Conservation (phyloP, 1,139 yeast species). For the Yamadazyma diddensiae region DNA sequence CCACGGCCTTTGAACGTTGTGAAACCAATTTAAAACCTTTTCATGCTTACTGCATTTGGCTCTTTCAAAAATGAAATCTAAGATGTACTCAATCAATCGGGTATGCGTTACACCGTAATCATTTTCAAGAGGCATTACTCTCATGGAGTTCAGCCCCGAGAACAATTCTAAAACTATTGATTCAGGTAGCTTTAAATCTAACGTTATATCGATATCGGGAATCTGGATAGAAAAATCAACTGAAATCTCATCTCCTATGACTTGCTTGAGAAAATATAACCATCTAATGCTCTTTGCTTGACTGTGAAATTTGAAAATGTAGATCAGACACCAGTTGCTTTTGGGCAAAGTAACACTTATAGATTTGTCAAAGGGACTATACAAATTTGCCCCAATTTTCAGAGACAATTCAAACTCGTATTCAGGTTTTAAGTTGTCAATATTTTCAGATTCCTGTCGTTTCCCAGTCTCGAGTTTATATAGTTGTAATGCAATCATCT, state of each 20-base stretch:
- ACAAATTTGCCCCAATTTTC: constrained; percentile 44
- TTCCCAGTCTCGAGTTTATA: constrained; percentile 48
- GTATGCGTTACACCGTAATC: constrained; percentile 29
- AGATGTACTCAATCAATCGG: constrained; percentile 33
- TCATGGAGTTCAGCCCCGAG: constrained; percentile 5
- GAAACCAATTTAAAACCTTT: constrained; percentile 8
- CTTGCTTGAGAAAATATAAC: constrained; percentile 55
- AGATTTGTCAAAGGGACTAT: constrained; percentile 68
- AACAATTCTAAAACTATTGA: constrained; percentile 17
- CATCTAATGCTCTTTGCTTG: constrained; percentile 55
- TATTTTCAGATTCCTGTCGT: constrained; percentile 3
- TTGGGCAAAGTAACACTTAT: constrained; percentile 48
- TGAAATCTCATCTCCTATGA: constrained; percentile 29
- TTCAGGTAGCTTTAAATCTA: constrained; percentile 52
- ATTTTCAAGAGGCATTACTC: constrained; percentile 13
- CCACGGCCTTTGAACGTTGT: constrained; percentile 31
- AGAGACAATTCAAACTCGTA: constrained; percentile 20
- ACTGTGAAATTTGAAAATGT: constrained; percentile 56
- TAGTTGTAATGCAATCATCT: constrained; percentile 61
- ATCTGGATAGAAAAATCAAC: constrained; percentile 13
- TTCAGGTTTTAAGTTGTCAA: constrained; percentile 20
- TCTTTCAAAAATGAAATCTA: constrained; percentile 17
- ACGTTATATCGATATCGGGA: constrained; percentile 14
- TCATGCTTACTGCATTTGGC: constrained; percentile 5
- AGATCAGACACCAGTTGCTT: constrained; percentile 30